A percentile compares a stretch with the other conserved stretches of the same genome.
These are phyloP conservation scores for Kurtzmaniella quercitrusa DNA, from an alignment of 1,139 yeast species.

Conservation along the genomic window DNA sequence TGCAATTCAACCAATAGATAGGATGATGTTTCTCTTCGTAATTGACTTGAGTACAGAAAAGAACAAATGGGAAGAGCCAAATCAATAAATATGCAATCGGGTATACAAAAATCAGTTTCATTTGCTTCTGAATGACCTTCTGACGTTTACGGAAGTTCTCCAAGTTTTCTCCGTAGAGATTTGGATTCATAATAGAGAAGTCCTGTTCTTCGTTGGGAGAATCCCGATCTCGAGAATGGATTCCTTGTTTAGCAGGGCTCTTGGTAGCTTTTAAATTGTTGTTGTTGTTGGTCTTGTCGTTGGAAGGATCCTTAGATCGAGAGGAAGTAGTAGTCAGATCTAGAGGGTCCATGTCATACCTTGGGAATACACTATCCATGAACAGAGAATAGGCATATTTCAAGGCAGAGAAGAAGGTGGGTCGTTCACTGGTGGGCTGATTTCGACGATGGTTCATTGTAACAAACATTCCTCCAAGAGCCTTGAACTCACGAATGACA, in stretches of 20 bases:
- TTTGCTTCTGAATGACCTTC: constrained; percentile 66
- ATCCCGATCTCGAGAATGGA: too few species aligned
- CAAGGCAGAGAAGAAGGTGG: constrained; percentile 35
- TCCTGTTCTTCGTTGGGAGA: neutral
- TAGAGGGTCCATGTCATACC: constrained; percentile 1
- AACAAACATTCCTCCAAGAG: constrained; percentile 44
- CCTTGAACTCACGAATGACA: constrained; percentile 58
- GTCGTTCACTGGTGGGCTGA: constrained; percentile 15
- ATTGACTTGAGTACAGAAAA: constrained; percentile 56
- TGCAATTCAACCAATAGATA: constrained; percentile 59
- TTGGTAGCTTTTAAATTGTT: neutral
- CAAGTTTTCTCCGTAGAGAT: constrained; percentile 58
- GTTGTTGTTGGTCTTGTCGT: neutral
- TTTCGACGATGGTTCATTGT: constrained; percentile 20
- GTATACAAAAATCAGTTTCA: constrained; percentile 75
- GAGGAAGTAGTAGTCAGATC: neutral
- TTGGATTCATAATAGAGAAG: constrained; percentile 16
- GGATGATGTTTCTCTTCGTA: constrained; percentile 48
- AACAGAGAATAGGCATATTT: constrained; percentile 23
- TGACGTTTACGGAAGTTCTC: constrained; percentile 58
- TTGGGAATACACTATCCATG: constrained; percentile 23
- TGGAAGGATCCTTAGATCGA: too few species aligned
- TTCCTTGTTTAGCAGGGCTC: too few species aligned
- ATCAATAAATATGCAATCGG: constrained; percentile 76
- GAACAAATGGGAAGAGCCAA: constrained; percentile 80